Base-by-base conservation (phyloP, 306 rosid genomes). In the Senna tora region DNA sequence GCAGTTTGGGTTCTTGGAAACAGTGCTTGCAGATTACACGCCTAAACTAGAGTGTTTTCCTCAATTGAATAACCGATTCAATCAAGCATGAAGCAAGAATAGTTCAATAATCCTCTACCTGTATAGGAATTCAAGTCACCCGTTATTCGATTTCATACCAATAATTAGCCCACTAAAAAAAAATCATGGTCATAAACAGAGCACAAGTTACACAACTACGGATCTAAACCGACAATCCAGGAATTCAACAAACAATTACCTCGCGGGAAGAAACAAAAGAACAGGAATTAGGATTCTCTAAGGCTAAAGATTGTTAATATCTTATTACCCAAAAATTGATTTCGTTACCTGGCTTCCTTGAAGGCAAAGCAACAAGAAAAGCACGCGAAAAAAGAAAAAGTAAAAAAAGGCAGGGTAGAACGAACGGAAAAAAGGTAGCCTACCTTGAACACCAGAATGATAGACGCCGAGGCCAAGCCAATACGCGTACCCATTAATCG, bases 381-480 rank as follows among this genome's bases (percentile, higher is more conserved):
- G 0, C 5, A 22, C 2, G 39, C 0, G 34, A 4, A 76, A 25
- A 19, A 25, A n/a, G n/a, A n/a, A n/a, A n/a, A n/a, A n/a, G n/a
- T n/a, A n/a, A n/a, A 22, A n/a, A 2, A 65, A 12, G 0, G 2
- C 0, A 28, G 30, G 11, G 22, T 1, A 15, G 0, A 13, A 13
- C 0, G n/a, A 42, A 7, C 0, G 22, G 45, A 0, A 65, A 54
- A 6, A 7, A 17, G 22, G 0, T 49, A 2, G 34, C 72, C 58
- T 46, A 90, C 99, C 99, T 85, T 94, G 96, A 20, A 94, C 96
- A 4, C 98, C 98, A 3, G 98, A 94, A 81, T 94, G 98, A 66
- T 91, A 94, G 67, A 90, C 90, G 2, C 98, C 98, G 55, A 94
- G 98, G 43, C 98, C 98, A 58, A 94, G 72, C 98, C 98, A 94